phyloP scores from a whole-genome alignment of 768 basidiomycete genomes.

The Suillus cothurnatus region DNA sequence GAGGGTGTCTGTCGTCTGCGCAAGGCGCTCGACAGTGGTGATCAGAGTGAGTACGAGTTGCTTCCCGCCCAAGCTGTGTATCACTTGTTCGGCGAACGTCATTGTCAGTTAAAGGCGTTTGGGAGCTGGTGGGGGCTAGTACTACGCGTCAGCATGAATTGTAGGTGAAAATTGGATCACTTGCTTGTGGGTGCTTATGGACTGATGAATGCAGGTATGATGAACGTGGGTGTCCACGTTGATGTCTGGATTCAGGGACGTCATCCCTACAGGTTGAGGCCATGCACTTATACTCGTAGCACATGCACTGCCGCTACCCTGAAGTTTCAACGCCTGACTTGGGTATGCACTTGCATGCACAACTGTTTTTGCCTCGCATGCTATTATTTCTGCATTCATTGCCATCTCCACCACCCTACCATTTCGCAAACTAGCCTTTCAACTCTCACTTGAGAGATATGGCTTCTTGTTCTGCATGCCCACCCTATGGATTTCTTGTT shows the following conservation, averaged over 20 bases:
- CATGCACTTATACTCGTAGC: not conserved
- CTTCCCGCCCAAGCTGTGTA: not conserved
- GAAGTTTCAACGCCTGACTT: too few relatives aligned
- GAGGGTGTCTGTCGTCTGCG: not conserved
- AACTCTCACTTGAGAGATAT: not conserved
- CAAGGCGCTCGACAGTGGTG: not conserved
- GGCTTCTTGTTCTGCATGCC: not conserved
- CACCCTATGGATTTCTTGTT: not conserved
- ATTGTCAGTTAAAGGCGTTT: not conserved
- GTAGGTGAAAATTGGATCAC: not conserved
- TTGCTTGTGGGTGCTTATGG: not conserved
- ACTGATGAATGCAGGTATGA: not conserved
- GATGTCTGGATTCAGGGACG: not conserved
- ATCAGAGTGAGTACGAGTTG: not conserved
- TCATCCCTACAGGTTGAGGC: not conserved
- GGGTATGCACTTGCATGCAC: too few relatives aligned
- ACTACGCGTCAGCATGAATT: not conserved
- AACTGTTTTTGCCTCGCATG: too few relatives aligned
- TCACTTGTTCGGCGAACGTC: not conserved
- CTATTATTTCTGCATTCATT: not conserved
- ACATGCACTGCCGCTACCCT: too few relatives aligned
- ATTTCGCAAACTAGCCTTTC: not conserved
- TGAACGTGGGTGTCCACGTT: not conserved
- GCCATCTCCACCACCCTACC: too few relatives aligned
- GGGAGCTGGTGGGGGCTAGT: not conserved